These are phyloP conservation scores for Plectosphaerella cucumerina DNA, from an alignment of 2,329 filamentous ascomycete species.

Conservation along the genomic window DNA sequence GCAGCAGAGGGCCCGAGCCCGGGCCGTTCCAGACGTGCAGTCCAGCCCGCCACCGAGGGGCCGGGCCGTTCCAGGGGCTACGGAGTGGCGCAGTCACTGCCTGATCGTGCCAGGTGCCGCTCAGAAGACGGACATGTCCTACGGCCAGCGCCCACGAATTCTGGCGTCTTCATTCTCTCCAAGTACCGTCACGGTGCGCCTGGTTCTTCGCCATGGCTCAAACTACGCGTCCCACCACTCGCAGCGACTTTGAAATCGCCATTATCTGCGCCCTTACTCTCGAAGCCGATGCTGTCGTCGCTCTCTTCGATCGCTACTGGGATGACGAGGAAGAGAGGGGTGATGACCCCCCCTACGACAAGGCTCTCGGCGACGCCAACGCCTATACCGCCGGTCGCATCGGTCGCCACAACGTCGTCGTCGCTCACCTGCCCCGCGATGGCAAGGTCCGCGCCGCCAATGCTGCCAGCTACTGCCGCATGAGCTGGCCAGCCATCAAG, in stretches of 20 bases:
- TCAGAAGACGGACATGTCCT: too few species aligned
- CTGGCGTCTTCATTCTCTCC: too few species aligned
- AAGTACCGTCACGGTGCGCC: too few species aligned
- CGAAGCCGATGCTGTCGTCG: conserved; percentile 14
- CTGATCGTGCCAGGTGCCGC: too few species aligned
- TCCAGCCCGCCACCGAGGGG: too few species aligned
- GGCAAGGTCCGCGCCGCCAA: conserved; percentile 19
- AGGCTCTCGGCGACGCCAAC: conserved; percentile 21
- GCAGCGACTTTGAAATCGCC: not conserved
- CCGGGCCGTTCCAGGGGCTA: too few species aligned
- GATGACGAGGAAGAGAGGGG: conserved; percentile 7
- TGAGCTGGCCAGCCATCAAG: conserved; percentile 14
- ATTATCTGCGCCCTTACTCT: conserved; percentile 7
- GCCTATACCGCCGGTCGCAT: conserved; percentile 19
- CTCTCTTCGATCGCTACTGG: conserved; percentile 15
- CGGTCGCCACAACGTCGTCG: conserved; percentile 21
- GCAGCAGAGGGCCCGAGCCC: too few species aligned
- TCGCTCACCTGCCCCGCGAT: conserved; percentile 21
- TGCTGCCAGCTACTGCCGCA: conserved; percentile 7
- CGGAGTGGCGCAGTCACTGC: too few species aligned
- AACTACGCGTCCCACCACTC: not conserved
- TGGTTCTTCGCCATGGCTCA: too few species aligned
- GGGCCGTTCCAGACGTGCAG: too few species aligned
- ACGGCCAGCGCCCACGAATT: too few species aligned
- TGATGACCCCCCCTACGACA: conserved; percentile 15